Evolutionary conservation across 2,329 filamentous ascomycete genomes (phyloP), one percentile per base, ranked within the genome.

Genomic region (Xylaria sp.): DNA sequence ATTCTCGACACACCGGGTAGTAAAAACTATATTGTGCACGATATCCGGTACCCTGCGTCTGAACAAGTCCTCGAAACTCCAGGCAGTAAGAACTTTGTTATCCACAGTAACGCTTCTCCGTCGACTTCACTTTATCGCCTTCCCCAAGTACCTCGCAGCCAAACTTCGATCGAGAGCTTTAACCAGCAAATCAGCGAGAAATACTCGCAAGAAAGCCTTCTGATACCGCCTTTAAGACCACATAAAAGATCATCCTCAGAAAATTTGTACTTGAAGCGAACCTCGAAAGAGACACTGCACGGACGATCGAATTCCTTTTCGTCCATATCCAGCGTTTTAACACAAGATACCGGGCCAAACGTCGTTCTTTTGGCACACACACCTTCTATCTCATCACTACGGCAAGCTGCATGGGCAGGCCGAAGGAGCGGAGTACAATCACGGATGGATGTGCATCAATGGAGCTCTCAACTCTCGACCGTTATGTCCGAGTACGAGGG

Each of bases 381-480:
- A 21, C 76, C 77, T 61, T 77, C 75, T 51, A 75, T 71, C 63
- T 72, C 71, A 58, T 77, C 74, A 42, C 61, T 74, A 53, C 75
- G 73, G 61, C 74, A 75, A 68, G 71, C 75, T 74, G 68, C 77
- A 76, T 76, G 74, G 75, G 75, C 72, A 60, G 74, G 73, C 21
- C 71, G 73, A 61, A 66, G 72, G 62, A 73, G 48, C 61, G 53
- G 63, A 56, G 72, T 67, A 58, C 68, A 68, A 65, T 64, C 72
- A 70, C 75, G 75, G 72, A 86, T 87, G 82, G 77, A 85, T 67
- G 82, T 84, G 64, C 87, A 89, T 74, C 86, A 86, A 83, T 90
- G 88, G 87, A 89, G 87, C 78, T 86, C 86, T 53, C 87, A 89
- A 77, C 82, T 90, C 50, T 90, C 89, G 47, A 89, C 88, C 53